Evolutionary conservation across 1,139 yeast genomes (phyloP).

Genomic region (Tardiomyces depauwii): DNA sequence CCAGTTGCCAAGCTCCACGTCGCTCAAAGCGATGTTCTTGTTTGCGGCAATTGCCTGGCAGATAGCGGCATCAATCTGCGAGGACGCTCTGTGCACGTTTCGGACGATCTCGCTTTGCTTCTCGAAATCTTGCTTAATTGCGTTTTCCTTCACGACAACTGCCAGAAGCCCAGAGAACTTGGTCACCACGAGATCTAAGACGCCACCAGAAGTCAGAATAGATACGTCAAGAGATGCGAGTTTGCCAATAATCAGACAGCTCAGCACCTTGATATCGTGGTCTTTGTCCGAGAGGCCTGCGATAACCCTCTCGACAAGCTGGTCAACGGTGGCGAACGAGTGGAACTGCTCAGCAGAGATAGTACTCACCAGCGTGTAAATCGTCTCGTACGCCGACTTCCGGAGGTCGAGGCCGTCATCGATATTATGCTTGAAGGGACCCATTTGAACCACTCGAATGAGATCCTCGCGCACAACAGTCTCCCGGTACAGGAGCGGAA

Average conservation of each 20-base stretch:
- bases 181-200: conserved; percentile 21
- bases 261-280: conserved; percentile 33
- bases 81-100: conserved; percentile 16
- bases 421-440: conserved; percentile 74
- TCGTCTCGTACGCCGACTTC: conserved; percentile 60
- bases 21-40: conserved; percentile 10
- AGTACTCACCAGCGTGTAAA: conserved; percentile 40
- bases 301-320: conserved; percentile 8
- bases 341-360: conserved; percentile 12
- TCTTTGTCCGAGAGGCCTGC: conserved; percentile 30
- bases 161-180: conserved; percentile 25
- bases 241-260: conserved; percentile 29
- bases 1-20: conserved; percentile 15
- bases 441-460: conserved; percentile 65
- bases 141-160: conserved; percentile 33
- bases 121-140: conserved; percentile 42
- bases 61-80: conserved; percentile 15
- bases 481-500: conserved; percentile 46
- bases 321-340: neutral
- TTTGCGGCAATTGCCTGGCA: conserved; percentile 5
- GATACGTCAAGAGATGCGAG: conserved; percentile 21
- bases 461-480: conserved; percentile 45
- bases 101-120: conserved; percentile 29
- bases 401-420: conserved; percentile 73
- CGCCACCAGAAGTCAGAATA: conserved; percentile 5